Evolutionary conservation across 129 eudicot species (phyloP), one percentile per base, ranked within the genome.

Genomic region (Lactuca saligna): DNA sequence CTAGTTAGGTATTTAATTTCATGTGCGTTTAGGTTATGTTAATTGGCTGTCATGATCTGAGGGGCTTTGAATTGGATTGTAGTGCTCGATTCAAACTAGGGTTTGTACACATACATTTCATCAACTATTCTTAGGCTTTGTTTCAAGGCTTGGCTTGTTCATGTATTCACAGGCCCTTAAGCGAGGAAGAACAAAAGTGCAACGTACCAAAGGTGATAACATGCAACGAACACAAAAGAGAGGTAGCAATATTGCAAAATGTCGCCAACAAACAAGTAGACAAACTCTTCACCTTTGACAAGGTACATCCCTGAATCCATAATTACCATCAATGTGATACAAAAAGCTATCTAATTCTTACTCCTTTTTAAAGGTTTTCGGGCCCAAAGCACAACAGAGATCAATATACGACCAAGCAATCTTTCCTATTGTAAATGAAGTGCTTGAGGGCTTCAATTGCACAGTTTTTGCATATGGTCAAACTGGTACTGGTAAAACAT

Each of bases 381-480:
- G 95, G 58, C 95, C 97, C 61, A 90, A 85, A 84, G 88, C 97
- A 64, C 97, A 90, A 11, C 97, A 90, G 55, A 72, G 85, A 70
- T 82, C 97, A 17, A 84, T 90, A 72, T 90, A 90, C 56, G 97
- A 90, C 76, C 97, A 90, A 81, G 91, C 97, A 17, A 84, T 90
- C 75, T 79, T 85, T 14, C 97, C 97, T 6, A 75, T 90, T 33
- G 97, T 90, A 14, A 67, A 75, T 70, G 91, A 90, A 68, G 95
- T 90, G 44, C 87, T 90, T 33, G 95, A 90, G 39, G 97, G 97
- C 57, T 90, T 80, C 81, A 87, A 87, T 63, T 90, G 97, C 89
- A 90, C 97, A 6, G 91, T 87, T 31, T 90, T 90, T 74, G 97
- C 95, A 15, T 90, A 90, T 66, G 97, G 97, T 49, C 97, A 90